Conservation (phyloP, 1,284 basidiomycete species). For the Puccinia hordei region DNA sequence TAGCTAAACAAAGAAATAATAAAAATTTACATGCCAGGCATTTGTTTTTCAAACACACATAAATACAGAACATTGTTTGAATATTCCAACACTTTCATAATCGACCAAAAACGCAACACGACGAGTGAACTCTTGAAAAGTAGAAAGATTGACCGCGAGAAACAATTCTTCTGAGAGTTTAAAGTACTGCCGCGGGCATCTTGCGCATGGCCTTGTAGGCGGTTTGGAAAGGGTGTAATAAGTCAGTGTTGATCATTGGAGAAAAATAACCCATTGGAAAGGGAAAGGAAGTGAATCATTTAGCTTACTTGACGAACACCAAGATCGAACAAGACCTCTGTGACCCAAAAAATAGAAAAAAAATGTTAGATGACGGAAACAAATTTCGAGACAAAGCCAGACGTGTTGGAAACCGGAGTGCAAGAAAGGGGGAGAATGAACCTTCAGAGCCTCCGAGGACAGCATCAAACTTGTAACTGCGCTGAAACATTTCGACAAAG, state of each 20-base stretch:
- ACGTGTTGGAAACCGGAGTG: not conserved
- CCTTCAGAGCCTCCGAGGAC: constrained; percentile 59
- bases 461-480: constrained; percentile 76
- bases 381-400: not conserved
- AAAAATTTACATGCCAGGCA: no score
- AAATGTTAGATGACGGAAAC: not conserved
- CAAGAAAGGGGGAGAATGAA: not conserved
- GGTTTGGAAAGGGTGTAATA: not conserved
- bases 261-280: not conserved
- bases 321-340: constrained; percentile 63
- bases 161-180: constrained; percentile 47
- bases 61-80: no score
- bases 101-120: no score
- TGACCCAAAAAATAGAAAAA: not conserved
- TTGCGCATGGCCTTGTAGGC: constrained; percentile 55
- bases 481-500: constrained; percentile 63
- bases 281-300: not conserved
- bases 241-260: not conserved
- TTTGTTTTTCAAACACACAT: no score
- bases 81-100: no score
- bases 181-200: constrained; percentile 58
- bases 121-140: no score
- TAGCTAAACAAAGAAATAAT: no score
- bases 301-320: constrained; percentile 63
- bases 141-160: no score